These are phyloP conservation scores for Mortierella alpina DNA, from an alignment of 192 early-diverging fungal species.

Conservation along the genomic window DNA sequence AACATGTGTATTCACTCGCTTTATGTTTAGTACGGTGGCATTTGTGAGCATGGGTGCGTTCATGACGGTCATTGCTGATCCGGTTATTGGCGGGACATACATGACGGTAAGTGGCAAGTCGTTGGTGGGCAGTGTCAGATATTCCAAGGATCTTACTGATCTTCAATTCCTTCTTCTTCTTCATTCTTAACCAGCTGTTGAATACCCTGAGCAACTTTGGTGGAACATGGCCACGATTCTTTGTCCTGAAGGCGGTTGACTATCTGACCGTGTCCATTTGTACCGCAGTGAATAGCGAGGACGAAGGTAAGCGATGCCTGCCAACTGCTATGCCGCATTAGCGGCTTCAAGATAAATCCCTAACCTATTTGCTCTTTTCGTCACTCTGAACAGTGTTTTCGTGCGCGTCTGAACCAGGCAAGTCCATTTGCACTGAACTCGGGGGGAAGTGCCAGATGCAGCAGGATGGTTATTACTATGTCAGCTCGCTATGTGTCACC, in stretches of 20 bases:
- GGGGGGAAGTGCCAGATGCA: constrained; percentile 75
- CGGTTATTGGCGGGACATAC: constrained; percentile 91
- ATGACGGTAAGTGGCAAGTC: constrained; percentile 57
- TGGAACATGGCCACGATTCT: constrained; percentile 96
- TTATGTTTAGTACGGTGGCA: constrained; percentile 49
- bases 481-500: constrained; percentile 75
- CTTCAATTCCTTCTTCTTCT: too few species aligned
- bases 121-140: too few species aligned
- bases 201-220: constrained; percentile 97
- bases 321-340: too few species aligned
- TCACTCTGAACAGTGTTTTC: constrained; percentile 52
- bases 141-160: too few species aligned
- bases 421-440: constrained; percentile 66
- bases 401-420: constrained; percentile 74
- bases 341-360: too few species aligned
- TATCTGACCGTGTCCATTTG: constrained; percentile 73
- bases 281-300: constrained; percentile 35
- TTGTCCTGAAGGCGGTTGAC: constrained; percentile 93
- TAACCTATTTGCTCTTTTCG: constrained; percentile 48
- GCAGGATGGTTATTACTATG: constrained; percentile 91
- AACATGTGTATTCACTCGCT: too few species aligned
- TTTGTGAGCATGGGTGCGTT: constrained; percentile 95
- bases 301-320: too few species aligned
- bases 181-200: constrained; percentile 61
- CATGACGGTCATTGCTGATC: constrained; percentile 95